Evolutionary conservation across 2,329 filamentous ascomycete species (phyloP).

Genomic region (Fusarium drepaniforme): DNA sequence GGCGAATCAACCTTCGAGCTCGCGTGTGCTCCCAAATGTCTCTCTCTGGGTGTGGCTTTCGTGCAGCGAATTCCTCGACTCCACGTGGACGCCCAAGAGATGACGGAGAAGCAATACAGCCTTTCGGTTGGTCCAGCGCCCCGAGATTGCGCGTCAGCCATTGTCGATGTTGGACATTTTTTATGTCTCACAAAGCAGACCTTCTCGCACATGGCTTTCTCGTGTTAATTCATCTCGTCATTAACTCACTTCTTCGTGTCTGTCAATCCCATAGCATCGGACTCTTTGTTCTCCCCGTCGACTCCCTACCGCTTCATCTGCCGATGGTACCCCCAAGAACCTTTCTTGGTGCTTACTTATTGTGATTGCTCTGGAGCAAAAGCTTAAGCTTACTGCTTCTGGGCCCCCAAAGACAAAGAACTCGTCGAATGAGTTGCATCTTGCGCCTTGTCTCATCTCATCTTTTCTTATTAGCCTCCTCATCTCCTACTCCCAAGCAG

Average conservation of each 20-base stretch:
- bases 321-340: conserved; percentile 25
- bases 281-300: conserved; percentile 1
- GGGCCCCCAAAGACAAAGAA: neutral
- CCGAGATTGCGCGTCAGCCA: conserved; percentile 41
- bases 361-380: conserved; percentile 1
- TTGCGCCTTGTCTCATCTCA: conserved; percentile 9
- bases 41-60: conserved; percentile 15
- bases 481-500: neutral
- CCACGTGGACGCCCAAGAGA: conserved; percentile 40
- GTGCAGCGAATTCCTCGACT: conserved; percentile 42
- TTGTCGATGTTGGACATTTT: conserved; percentile 7
- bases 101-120: conserved; percentile 8
- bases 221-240: conserved; percentile 10
- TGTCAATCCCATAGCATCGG: conserved; percentile 15
- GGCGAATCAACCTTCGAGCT: conserved; percentile 4
- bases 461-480: neutral
- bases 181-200: conserved; percentile 23
- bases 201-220: conserved; percentile 28
- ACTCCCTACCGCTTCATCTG: conserved; percentile 17
- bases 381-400: neutral
- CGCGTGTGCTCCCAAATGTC: conserved; percentile 10
- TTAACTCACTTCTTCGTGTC: neutral
- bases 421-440: neutral
- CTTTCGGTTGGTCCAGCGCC: conserved; percentile 27
- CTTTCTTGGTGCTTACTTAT: conserved; percentile 16